A percentile compares a stretch with the other conserved stretches of the same genome.
Evolutionary conservation across 768 basidiomycete species (phyloP).

Genomic region (Lanmaoa rubissima): DNA sequence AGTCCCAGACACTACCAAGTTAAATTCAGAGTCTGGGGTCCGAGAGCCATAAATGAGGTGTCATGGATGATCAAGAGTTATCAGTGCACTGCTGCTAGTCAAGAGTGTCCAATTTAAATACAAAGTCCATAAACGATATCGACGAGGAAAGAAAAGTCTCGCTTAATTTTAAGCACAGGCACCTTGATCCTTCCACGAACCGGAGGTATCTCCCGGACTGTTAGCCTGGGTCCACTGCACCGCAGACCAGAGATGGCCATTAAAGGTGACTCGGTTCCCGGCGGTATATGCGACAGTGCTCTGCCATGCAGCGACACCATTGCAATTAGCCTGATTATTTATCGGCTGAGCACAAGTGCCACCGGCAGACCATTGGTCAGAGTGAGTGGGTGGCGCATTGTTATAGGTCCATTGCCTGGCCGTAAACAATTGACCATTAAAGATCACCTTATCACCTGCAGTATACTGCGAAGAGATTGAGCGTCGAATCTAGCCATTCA

Average conservation of each 20-base stretch:
- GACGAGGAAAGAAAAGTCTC: not conserved
- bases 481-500: accelerated
- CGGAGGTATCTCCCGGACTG: conserved; percentile 24
- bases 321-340: conserved; percentile 23
- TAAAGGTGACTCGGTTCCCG: conserved; percentile 19
- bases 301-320: conserved; percentile 22
- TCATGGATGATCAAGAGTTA: no score
- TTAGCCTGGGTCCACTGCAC: conserved; percentile 26
- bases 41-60: no score
- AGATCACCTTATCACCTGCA: conserved; percentile 25
- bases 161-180: conserved; percentile 11
- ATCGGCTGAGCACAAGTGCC: conserved; percentile 21
- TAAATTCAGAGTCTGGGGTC: not conserved
- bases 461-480: conserved; percentile 20
- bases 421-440: conserved; percentile 17
- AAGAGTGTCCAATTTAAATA: not conserved
- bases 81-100: no score
- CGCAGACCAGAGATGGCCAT: conserved; percentile 20
- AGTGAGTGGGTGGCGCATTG: conserved; percentile 11
- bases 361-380: conserved; percentile 17
- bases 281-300: conserved; percentile 11
- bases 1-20: no score
- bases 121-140: not conserved
- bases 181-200: conserved; percentile 25
- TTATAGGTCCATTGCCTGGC: conserved; percentile 29